Base-by-base conservation (phyloP, 495 filamentous ascomycete species). In the Neurospora sp. region DNA sequence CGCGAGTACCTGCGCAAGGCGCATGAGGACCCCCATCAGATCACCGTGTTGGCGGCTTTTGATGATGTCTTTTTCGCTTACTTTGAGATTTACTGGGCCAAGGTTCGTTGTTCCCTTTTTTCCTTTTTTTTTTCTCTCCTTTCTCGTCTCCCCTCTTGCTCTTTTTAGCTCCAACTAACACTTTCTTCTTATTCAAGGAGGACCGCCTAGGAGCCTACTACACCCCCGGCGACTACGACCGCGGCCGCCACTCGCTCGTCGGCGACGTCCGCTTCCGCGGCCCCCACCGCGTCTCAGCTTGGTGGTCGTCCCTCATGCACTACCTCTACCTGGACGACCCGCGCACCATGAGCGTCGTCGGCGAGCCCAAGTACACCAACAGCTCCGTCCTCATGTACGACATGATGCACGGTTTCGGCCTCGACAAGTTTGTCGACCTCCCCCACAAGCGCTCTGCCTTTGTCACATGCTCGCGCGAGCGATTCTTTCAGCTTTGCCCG, bases 81-180 rank as follows among this genome's bases (percentile, higher is more conserved):
- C 73, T 91, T 89, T 76, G 90, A 92, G 80, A 80, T 91, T 3
- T 92, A 92, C 78, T 92, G 90, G 90, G 88, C 86, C 20, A 90
- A 90, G 86, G 89, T 90, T 81, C 41, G 76, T 72, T 42, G 35
- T 35, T 35, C 6, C 5, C 35, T 6, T 35, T 35, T 35, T 35
- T n/a, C n/a, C 16, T 35, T 35, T 22, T 22, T 22, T 22, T 22
- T 22, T 22, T 22, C 20, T 22, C 31, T 4, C 31, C 31, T 35
- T 35, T 35, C 31, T 35, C 31, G 31, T 35, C 31, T 35, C 31
- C 31, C 31, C 31, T 35, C 31, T 35, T 35, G 31, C 31, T 35
- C 35, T 6, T 35, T 35, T 35, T 35, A 35, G 35, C 35, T 35
- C 35, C 4, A 35, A 35, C 35, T 35, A 35, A 74, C 40, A 16